Base-by-base conservation (phyloP, 192 early-diverging fungal species). In the Mortierella antarctica region DNA sequence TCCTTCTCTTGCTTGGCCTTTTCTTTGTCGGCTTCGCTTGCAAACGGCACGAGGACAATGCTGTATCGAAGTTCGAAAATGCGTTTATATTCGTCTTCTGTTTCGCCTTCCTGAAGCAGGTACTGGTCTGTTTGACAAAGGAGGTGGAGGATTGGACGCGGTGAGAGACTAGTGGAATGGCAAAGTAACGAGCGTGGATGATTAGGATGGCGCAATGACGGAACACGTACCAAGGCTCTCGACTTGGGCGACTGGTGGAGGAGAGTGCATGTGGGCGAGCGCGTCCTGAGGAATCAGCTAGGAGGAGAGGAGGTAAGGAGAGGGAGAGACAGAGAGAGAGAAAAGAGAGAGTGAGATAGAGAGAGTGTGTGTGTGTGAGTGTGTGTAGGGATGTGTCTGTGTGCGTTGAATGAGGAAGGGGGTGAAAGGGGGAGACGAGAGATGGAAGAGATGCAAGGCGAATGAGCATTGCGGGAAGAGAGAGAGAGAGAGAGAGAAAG, bases 61-160 rank as follows among this genome's bases (percentile, higher is more conserved):
- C 76, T 71, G 47, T 79, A 79, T 17, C 76, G 69, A 50, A 79
- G 53, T 31, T 79, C 69, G 47, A 71, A 79, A n/a, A 79, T 56
- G 12, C 76, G 56, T 50, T 79, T 52, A 49, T 54, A 71, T 6
- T 71, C 64, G 2, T 79, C 76, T 21, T 79, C 69, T 23, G 76
- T 45, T 23, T 67, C 49, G 13, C 69, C 76, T 51, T 79, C 69
- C 53, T 61, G 42, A 7, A 57, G 63, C 7, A 71, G 53, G 46
- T 52, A 71, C 17, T 71, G 57, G 46, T 71, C 76, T 79, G 31
- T 49, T 31, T 31, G 31, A 31, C 31, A 31, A 31, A 31, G 31
- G 31, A 31, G 31, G 31, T 31, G 31, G 31, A 31, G 7, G 50
- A 4, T 53, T 52, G 5, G n/a, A 45, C 2, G 8, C 58, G 41